phyloP scores from a whole-genome alignment of 1,284 basidiomycete genomes.

The Malassezia obtusa region DNA sequence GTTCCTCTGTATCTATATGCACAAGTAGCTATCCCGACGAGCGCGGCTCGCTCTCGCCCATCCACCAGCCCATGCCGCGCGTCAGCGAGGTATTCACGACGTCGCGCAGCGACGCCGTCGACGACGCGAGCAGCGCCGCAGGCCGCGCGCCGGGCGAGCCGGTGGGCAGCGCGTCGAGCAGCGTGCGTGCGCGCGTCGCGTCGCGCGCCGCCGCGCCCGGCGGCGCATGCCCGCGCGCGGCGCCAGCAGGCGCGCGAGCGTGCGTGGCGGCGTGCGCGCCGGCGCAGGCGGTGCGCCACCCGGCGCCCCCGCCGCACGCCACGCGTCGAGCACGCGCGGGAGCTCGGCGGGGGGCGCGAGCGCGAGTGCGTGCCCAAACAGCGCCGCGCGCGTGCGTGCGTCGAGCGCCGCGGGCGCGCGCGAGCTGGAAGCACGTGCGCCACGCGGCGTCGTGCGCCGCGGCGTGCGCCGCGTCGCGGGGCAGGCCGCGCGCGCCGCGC shows the following conservation, averaged over 20 bases:
- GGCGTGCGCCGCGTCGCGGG: neutral
- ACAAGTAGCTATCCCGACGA: neutral
- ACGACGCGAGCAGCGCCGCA: neutral
- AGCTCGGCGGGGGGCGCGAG: constrained; percentile 14
- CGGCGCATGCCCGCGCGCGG: neutral
- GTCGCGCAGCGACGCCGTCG: constrained; percentile 3
- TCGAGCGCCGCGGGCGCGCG: constrained; percentile 9
- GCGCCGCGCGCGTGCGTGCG: neutral
- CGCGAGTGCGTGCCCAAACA: constrained; percentile 10
- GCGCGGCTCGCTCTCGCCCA: neutral
- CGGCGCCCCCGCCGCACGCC: neutral
- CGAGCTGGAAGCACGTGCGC: constrained; percentile 17
- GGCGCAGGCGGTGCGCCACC: too few relatives aligned
- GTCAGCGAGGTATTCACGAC: neutral
- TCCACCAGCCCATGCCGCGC: constrained; percentile 6
- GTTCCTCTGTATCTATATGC: neutral
- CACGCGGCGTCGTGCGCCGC: constrained; percentile 12
- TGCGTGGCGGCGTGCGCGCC: neutral
- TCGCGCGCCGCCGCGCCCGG: neutral
- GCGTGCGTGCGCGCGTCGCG: constrained; percentile 3
- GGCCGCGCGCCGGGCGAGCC: neutral
- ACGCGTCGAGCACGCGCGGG: constrained; percentile 3
- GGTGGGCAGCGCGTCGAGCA: neutral
- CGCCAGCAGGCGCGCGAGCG: constrained; percentile 2
- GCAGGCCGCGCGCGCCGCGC: neutral